Evolutionary conservation across 2,329 filamentous ascomycete species (phyloP), one percentile per base, ranked within the genome.

Genomic region (Zasmidium citrigriseum): DNA sequence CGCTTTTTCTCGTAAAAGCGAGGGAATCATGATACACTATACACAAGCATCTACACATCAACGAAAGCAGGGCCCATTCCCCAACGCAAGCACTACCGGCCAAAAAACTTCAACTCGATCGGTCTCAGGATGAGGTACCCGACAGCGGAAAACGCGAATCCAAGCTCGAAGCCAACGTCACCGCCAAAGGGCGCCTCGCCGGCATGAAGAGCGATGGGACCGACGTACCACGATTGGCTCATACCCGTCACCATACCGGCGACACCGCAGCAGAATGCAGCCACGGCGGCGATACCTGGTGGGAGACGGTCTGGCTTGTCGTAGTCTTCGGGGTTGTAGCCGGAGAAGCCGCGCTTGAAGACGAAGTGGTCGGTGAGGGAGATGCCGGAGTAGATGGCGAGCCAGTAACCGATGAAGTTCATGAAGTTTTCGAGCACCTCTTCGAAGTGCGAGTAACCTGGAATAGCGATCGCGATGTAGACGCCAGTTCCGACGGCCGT

Each of bases 361-460:
- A 89, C 67, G 67, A 90, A 83, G 74, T 91, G 88, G 55, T 91
- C 88, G 1, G 80, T 77, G 18, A 90, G 71, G 1, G 83, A 78
- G 62, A 91, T 83, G 48, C 83, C 87, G 63, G 85, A 83, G 75
- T 91, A 91, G 66, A 91, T 89, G 49, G 87, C 85, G 1, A 91
- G 80, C 88, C 89, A 91, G 77, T 91, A 91, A 1, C 83, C 84
- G 67, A 75, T 68, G 60, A 68, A 73, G 61, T 67, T 70, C 85
- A 91, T 89, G 75, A 91, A 89, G 73, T 89, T 88, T 70, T 88
- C 82, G 14, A 91, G 78, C 2, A 88, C 82, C 5, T 72, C 70
- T 63, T 86, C 83, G 71, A 90, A 90, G 68, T 87, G 79, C 3
- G 74, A 75, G 75, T 89, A 90, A 1, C 86, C 89, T 0, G 87